Evolutionary conservation across 1,284 basidiomycete genomes (phyloP).

Genomic region (Ceratobasidium sp.): DNA sequence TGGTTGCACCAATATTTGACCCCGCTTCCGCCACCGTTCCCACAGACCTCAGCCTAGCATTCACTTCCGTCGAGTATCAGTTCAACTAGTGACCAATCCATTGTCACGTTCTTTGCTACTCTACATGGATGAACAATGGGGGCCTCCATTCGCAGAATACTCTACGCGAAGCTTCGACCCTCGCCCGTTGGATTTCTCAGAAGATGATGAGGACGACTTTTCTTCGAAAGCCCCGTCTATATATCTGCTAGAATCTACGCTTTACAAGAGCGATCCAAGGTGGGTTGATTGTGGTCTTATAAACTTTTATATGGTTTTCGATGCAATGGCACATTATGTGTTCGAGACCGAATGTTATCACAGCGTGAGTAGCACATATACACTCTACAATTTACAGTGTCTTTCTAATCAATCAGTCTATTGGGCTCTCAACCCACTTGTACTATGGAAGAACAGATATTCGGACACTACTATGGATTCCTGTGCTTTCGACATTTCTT

Average conservation of each 20-base stretch:
- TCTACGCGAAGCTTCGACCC: neutral
- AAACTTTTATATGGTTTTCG: too few relatives aligned
- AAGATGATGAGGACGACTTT: neutral
- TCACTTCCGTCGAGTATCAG: too few relatives aligned
- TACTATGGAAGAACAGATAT: neutral
- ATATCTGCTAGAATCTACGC: neutral
- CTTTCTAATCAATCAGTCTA: neutral
- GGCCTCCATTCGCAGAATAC: neutral
- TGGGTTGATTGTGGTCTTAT: too few relatives aligned
- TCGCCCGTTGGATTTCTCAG: neutral
- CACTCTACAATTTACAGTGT: neutral
- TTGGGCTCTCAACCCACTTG: neutral
- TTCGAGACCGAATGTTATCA: too few relatives aligned
- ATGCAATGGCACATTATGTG: too few relatives aligned
- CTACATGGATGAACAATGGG: neutral
- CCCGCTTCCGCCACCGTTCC: too few relatives aligned
- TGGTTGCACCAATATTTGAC: too few relatives aligned
- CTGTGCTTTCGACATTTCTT: neutral
- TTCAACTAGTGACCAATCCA: too few relatives aligned
- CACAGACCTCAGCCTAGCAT: too few relatives aligned
- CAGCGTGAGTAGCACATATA: too few relatives aligned
- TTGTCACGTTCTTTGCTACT: too few relatives aligned
- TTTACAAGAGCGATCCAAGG: neutral
- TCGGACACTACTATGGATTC: neutral
- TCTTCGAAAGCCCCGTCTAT: neutral